A percentile compares a stretch with the other conserved stretches of the same genome.
Evolutionary conservation across 164 flowering plant genomes (phyloP).

Genomic region (Cinnamomum chago): DNA sequence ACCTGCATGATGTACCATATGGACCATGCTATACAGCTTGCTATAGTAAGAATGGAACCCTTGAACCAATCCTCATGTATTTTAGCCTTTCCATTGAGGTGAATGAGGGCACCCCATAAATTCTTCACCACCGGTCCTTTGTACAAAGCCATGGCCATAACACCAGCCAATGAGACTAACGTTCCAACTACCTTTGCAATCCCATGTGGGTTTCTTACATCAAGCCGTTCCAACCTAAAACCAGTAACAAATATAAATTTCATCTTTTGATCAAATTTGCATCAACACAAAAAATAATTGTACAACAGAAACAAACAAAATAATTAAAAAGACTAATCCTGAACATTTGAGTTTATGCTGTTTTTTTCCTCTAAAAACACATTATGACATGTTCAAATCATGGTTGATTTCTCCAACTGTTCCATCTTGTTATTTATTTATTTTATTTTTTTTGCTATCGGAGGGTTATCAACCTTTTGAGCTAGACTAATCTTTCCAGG

Average conservation of each 20-base stretch:
- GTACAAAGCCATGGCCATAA: conserved; percentile 67
- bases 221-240: conserved; percentile 53
- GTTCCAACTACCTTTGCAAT: conserved; percentile 70
- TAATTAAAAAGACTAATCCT: no score
- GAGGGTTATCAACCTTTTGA: no score
- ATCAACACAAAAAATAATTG: no score
- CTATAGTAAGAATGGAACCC: conserved; percentile 61
- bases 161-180: conserved; percentile 66
- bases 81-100: conserved; percentile 29
- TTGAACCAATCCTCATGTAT: conserved; percentile 65
- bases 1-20: conserved; percentile 88
- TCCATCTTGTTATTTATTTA: no score
- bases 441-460: no score
- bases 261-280: no score
- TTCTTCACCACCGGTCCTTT: conserved; percentile 53
- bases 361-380: no score
- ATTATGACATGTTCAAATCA: no score
- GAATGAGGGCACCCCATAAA: conserved; percentile 41
- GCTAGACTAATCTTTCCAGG: no score
- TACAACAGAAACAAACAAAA: no score
- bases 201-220: conserved; percentile 46
- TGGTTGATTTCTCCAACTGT: no score
- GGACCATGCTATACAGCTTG: conserved; percentile 82
- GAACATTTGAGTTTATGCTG: no score
- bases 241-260: background rate